Evolutionary conservation across 108 stramenopile species (phyloP), one percentile per base, ranked within the genome.

Genomic region (Fragilariopsis cylindrus): DNA sequence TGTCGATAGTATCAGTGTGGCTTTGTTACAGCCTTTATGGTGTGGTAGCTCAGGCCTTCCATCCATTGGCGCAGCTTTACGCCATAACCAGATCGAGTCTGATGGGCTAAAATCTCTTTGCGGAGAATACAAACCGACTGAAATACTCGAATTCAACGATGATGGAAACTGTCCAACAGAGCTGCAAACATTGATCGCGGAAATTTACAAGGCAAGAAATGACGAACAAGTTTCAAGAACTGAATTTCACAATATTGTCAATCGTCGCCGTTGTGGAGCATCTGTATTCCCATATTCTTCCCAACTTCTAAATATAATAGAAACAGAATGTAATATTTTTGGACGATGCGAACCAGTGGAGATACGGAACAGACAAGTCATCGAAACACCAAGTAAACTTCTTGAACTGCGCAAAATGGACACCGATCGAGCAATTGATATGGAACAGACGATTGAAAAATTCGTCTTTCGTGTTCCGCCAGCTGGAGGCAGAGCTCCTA

Each of bases 401-500:
- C 70, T 94, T 21, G 76, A 71, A n/a, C 78, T 94, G 85, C 70
- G 83, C 62, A 82, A 80, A 67, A 71, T 55, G 46, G 88, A 90
- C 63, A 67, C 77, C 60, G 71, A 90, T 30, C 58, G 91, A 65
- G 82, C 87, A 4, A 62, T 77, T 15, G 88, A 89, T 3, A 57
- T 86, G 41, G 79, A 88, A 13, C 86, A 84, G 15, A 71, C 87
- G 7, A 76, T 87, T 40, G 81, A 87, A 18, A 92, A 92, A 46
- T 92, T 91, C 62, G 82, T 92, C 44, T 90, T 92, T 66, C 89
- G 91, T 47, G 93, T 94, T 19, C 93, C 93, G 0, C 86, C 77
- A 52, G 93, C 90, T 50, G 82, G 82, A 19, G 85, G 85, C 11
- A 50, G 64, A 7, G 74, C 81, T 30, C 82, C 86, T 11, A 53